These are phyloP conservation scores for Gonium pectorale DNA, from an alignment of 139 green algal species.

Conservation along the genomic window DNA sequence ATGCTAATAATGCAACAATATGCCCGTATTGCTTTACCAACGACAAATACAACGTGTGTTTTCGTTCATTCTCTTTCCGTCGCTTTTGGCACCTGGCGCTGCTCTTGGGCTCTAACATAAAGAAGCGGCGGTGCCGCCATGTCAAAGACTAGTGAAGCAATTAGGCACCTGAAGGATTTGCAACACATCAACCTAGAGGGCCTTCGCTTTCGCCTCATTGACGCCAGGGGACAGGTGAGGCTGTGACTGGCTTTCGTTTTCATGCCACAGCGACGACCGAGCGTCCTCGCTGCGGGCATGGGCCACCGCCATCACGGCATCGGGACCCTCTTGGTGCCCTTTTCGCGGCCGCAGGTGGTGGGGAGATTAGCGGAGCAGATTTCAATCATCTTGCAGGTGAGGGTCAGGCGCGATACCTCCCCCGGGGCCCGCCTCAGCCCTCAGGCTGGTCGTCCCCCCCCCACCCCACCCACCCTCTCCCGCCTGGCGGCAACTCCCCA, in stretches of 20 bases:
- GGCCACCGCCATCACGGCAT: not conserved
- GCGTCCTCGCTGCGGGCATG: not conserved
- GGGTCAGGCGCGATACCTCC: not conserved
- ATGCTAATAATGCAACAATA: too few species aligned
- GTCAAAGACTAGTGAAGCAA: conserved; percentile 13
- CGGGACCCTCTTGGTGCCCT: not conserved
- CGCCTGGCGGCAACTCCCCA: not conserved
- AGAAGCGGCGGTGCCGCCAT: not conserved
- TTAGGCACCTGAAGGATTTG: conserved; percentile 51
- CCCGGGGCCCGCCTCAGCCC: not conserved
- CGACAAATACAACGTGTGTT: too few species aligned
- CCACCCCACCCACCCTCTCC: not conserved
- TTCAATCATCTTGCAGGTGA: conserved; percentile 54
- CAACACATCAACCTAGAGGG: conserved; percentile 74
- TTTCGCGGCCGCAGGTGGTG: conserved; percentile 72
- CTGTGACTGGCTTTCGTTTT: not conserved
- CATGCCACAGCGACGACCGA: not conserved
- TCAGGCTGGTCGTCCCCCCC: not conserved
- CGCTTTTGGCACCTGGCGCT: too few species aligned
- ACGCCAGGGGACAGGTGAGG: conserved; percentile 84
- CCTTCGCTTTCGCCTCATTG: conserved; percentile 79
- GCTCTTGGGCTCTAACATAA: too few species aligned
- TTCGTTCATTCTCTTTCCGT: too few species aligned
- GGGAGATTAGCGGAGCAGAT: conserved; percentile 83
- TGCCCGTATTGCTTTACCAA: too few species aligned